Evolutionary conservation across 208 protist genomes (phyloP).

Genomic region (Wallacemonas collosoma): DNA sequence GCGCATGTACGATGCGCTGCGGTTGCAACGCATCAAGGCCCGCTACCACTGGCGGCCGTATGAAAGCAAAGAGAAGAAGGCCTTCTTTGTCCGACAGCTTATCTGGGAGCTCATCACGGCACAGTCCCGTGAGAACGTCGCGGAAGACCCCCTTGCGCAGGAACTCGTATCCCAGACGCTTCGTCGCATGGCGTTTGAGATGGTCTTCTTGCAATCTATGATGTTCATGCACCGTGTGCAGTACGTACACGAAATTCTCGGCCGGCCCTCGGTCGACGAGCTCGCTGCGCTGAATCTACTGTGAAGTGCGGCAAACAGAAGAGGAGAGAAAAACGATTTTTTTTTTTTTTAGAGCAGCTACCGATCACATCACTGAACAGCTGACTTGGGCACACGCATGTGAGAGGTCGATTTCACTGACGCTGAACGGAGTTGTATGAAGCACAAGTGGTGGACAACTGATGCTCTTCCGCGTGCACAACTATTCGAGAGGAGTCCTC

Average conservation of each 20-base stretch:
- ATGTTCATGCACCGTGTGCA: slow-evolving; percentile 89
- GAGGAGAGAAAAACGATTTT: too few relatives aligned
- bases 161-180: slow-evolving; percentile 60
- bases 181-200: slow-evolving; percentile 80
- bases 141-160: slow-evolving; percentile 49
- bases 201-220: slow-evolving; percentile 87
- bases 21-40: slow-evolving; percentile 69
- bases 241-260: slow-evolving; percentile 64
- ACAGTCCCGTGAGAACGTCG: slow-evolving; percentile 57
- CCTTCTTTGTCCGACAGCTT: slow-evolving; percentile 84
- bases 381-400: too few relatives aligned
- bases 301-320: too few relatives aligned
- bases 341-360: too few relatives aligned
- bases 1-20: slow-evolving; percentile 86
- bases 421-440: too few relatives aligned
- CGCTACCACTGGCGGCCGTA: slow-evolving; percentile 78
- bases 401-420: too few relatives aligned
- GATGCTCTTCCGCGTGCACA: not conserved
- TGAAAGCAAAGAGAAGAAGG: slow-evolving; percentile 81
- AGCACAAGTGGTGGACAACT: too few relatives aligned
- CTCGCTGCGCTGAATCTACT: slow-evolving; percentile 65
- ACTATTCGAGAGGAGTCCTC: not conserved
- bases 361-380: too few relatives aligned
- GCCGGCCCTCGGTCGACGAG: slow-evolving; percentile 64
- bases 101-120: slow-evolving; percentile 76